Evolutionary conservation across 179 eudicot species (phyloP), one percentile per base, ranked within the genome.

Genomic region (Vitellaria paradoxa): DNA sequence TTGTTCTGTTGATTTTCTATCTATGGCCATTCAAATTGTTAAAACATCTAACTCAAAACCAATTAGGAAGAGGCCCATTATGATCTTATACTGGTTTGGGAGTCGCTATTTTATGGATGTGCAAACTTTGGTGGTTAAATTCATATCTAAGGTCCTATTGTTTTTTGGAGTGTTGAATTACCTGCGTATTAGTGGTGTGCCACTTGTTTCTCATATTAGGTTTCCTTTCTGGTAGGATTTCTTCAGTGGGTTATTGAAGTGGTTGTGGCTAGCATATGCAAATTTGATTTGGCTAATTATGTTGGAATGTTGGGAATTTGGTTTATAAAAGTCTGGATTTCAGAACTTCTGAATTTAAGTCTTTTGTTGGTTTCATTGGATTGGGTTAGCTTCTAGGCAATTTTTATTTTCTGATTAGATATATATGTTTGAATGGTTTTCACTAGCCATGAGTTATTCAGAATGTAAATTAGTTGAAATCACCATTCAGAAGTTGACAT

Each of bases 271-370:
- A 69, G 73, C 40, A 47, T 18, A 49, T 47, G 0, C 21, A 47
- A 50, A 49, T 21, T 21, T 69, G 57, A 21, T 52, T 49, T 45
- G 50, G 24, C 70, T 0, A 12, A 20, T 62, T 21, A 3, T 62
- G 23, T 62, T 68, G 12, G 40, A 67, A 46, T 45, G 23, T 7
- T 68, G 71, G 55, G 26, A 68, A 68, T 42, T 68, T 68, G 71
- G 55, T 45, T 68, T 68, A 45, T n/a, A 26, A 10, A 45, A 50
- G 1, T 6, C 42, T 12, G 21, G 11, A 40, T 45, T 37, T 18
- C 47, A 64, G 21, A 68, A 53, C 18, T 45, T 15, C 55, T 42
- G 47, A 40, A 42, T 18, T 68, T 59, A 23, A 59, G 23, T 23
- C 37, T 59, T 59, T 59, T 59, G 21, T 18, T 59, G 24, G 57